Percentiles rank a stretch among this genome's conserved stretches.
These are phyloP conservation scores for Cutaneotrichosporon spelunceum DNA, from an alignment of 1,284 basidiomycete species.

Conservation along the genomic window DNA sequence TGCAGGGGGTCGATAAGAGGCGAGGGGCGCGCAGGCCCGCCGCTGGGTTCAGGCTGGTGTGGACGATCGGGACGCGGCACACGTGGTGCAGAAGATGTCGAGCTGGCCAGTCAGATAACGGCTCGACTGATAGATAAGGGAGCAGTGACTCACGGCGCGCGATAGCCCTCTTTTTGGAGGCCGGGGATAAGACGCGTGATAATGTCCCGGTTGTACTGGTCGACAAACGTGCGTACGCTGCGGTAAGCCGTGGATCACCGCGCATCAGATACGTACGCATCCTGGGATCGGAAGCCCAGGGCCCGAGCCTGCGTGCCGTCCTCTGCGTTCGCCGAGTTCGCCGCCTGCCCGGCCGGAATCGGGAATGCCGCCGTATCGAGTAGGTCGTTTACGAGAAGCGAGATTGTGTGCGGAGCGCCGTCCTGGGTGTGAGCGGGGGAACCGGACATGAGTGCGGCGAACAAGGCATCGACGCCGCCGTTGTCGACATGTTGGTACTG, in stretches of 20 bases:
- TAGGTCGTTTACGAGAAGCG: constrained; percentile 46
- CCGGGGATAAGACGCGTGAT: constrained; percentile 52
- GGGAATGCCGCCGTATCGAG: constrained; percentile 43
- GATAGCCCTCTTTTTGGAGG: constrained; percentile 47
- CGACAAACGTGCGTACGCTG: constrained; percentile 50
- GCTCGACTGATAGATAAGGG: background rate
- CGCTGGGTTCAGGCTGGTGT: constrained; percentile 10
- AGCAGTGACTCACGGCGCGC: constrained; percentile 35
- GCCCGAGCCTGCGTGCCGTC: constrained; percentile 11
- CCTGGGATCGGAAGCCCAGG: constrained; percentile 36
- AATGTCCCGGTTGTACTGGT: constrained; percentile 49
- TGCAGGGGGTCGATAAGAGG: constrained; percentile 28
- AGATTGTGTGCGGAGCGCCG: constrained; percentile 51
- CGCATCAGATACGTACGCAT: constrained; percentile 28
- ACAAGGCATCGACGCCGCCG: background rate
- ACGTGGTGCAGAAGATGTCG: background rate
- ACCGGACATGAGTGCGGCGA: background rate
- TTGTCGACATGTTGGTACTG: background rate
- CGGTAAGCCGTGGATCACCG: background rate
- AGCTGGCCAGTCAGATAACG: constrained; percentile 11
- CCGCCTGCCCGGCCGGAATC: constrained; percentile 29
- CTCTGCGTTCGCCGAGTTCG: constrained; percentile 2
- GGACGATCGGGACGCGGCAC: constrained; percentile 15
- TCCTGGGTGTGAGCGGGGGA: constrained; percentile 39
- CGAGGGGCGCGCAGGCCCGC: constrained; percentile 24